phyloP scores from a whole-genome alignment of 2,329 filamentous ascomycete species.

The Periconia sp. region DNA sequence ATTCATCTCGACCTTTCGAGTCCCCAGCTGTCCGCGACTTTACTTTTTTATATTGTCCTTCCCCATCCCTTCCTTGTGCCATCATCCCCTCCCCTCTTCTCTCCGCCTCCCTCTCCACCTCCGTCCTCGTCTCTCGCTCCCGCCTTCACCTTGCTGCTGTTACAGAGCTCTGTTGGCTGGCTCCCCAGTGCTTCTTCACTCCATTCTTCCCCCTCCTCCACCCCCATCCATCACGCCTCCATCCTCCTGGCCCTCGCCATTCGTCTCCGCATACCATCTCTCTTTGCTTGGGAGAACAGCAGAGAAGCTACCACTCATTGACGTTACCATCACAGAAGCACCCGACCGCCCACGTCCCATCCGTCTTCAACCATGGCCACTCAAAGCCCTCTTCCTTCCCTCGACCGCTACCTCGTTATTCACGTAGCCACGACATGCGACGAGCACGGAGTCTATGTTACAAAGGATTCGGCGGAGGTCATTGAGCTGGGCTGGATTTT shows the following conservation, averaged over 20 bases:
- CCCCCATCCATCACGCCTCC: slow-evolving; percentile 6
- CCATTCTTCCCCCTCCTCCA: neutral
- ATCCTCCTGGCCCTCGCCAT: neutral
- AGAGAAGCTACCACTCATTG: neutral
- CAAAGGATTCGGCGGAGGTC: slow-evolving; percentile 97
- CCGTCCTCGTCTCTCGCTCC: slow-evolving; percentile 15
- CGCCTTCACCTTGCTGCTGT: slow-evolving; percentile 16
- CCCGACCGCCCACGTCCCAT: neutral
- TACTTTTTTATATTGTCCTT: neutral
- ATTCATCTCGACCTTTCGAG: neutral
- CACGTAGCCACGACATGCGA: slow-evolving; percentile 99
- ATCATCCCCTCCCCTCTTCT: slow-evolving; percentile 10
- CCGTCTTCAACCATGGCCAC: slow-evolving; percentile 25
- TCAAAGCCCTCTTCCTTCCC: slow-evolving; percentile 45
- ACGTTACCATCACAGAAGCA: neutral
- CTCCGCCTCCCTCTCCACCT: slow-evolving; percentile 9
- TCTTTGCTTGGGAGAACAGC: neutral
- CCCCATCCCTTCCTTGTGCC: neutral
- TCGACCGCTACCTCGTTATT: slow-evolving; percentile 97
- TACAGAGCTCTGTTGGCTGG: slow-evolving; percentile 14
- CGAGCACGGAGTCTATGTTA: slow-evolving; percentile 98
- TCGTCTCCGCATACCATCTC: slow-evolving; percentile 13
- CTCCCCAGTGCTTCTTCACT: slow-evolving; percentile 4
- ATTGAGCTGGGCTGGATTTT: slow-evolving; percentile 99
- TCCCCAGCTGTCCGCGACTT: neutral